These are phyloP conservation scores for Alternaria sp. DNA, from an alignment of 2,329 filamentous ascomycete genomes.

Conservation along the genomic window DNA sequence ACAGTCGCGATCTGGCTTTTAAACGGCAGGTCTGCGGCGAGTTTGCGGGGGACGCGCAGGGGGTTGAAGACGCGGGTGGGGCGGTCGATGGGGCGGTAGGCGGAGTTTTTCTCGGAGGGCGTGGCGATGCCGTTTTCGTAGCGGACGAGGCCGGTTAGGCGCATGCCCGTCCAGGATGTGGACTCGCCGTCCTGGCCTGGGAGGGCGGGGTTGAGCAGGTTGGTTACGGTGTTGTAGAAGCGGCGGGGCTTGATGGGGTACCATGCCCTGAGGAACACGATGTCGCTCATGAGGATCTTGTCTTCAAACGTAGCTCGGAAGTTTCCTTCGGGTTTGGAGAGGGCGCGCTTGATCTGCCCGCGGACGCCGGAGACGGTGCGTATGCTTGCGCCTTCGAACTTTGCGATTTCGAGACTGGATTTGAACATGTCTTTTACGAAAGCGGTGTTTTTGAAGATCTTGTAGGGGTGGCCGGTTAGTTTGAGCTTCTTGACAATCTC, in stretches of 20 bases:
- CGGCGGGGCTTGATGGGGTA: slow-evolving; percentile 93
- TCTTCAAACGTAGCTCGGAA: slow-evolving; percentile 98
- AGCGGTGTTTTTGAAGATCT: slow-evolving; percentile 99
- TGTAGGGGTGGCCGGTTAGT: slow-evolving; percentile 89
- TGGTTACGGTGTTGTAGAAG: slow-evolving; percentile 96
- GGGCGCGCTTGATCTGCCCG: slow-evolving; percentile 94
- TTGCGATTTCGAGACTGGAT: slow-evolving; percentile 89
- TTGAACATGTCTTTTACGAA: slow-evolving; percentile 99
- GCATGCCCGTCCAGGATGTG: slow-evolving; percentile 83
- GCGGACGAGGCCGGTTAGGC: slow-evolving; percentile 89
- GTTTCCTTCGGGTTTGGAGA: slow-evolving; percentile 91
- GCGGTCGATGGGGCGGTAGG: slow-evolving; percentile 72
- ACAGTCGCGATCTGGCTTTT: slow-evolving; percentile 87
- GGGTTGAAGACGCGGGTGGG: slow-evolving; percentile 61
- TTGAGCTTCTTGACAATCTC: slow-evolving; percentile 99
- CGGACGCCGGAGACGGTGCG: slow-evolving; percentile 94
- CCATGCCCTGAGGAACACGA: slow-evolving; percentile 96
- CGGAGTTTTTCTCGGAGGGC: slow-evolving; percentile 81
- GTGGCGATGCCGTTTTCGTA: slow-evolving; percentile 76
- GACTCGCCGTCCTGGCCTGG: slow-evolving; percentile 39
- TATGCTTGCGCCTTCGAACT: slow-evolving; percentile 95
- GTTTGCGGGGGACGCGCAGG: slow-evolving; percentile 75
- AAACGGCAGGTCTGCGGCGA: slow-evolving; percentile 86
- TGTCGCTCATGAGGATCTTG: slow-evolving; percentile 95
- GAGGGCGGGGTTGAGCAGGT: slow-evolving; percentile 71